Conservation (phyloP, 2,329 filamentous ascomycete genomes). For the Tolypocladium guangdongense region DNA sequence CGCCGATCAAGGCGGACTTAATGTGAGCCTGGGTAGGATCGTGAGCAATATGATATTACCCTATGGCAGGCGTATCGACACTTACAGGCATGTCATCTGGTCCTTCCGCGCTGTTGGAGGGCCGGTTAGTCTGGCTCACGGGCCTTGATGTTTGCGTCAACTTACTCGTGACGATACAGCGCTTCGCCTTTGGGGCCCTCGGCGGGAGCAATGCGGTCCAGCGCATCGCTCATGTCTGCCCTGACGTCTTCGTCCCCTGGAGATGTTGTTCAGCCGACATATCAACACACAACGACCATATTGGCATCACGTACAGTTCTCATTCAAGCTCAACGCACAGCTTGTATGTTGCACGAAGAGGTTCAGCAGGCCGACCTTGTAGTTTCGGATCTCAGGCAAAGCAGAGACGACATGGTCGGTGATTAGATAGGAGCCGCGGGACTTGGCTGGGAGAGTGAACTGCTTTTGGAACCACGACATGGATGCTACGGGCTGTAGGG, state of each 20-base stretch:
- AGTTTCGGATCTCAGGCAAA: slow-evolving; percentile 69
- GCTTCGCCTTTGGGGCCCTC: slow-evolving; percentile 58
- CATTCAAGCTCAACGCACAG: slow-evolving; percentile 83
- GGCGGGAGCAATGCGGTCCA: slow-evolving; percentile 82
- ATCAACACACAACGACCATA: neutral
- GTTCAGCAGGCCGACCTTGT: slow-evolving; percentile 78
- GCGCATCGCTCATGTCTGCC: slow-evolving; percentile 83
- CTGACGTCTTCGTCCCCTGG: slow-evolving; percentile 67
- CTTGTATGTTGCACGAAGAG: slow-evolving; percentile 94
- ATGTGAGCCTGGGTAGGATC: slow-evolving; percentile 59
- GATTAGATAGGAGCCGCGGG: slow-evolving; percentile 80
- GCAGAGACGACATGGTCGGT: slow-evolving; percentile 62
- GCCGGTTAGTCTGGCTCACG: neutral
- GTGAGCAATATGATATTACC: neutral
- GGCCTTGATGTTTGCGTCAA: neutral
- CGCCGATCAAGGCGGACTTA: slow-evolving; percentile 81
- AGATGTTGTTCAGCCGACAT: slow-evolving; percentile 10
- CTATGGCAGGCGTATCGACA: neutral
- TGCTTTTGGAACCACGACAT: slow-evolving; percentile 81
- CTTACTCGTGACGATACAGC: slow-evolving; percentile 63
- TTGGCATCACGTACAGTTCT: slow-evolving; percentile 59
- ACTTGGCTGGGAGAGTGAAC: slow-evolving; percentile 64
- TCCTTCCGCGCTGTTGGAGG: slow-evolving; percentile 58
- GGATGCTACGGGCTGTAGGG: slow-evolving; percentile 14
- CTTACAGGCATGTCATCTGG: slow-evolving; percentile 83